Percentiles rank a stretch among this genome's conserved stretches.
phyloP scores from a whole-genome alignment of 768 basidiomycete species.

The Mycena haematopus region DNA sequence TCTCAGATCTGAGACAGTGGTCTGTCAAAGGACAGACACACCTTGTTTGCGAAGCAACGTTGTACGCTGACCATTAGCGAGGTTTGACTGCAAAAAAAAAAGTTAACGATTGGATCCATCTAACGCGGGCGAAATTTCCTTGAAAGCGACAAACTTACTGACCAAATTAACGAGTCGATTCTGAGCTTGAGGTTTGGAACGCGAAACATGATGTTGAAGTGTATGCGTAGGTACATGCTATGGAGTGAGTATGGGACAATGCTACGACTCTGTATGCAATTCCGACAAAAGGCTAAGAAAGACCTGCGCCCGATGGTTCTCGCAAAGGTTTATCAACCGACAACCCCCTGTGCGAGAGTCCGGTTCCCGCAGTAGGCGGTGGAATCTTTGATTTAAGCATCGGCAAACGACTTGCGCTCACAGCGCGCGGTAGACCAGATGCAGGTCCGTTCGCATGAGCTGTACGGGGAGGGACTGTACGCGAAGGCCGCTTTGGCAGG shows the following conservation, averaged over 20 bases:
- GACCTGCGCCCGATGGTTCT: neutral
- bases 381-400: constrained; percentile 30
- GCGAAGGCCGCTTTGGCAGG: constrained; percentile 25
- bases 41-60: neutral
- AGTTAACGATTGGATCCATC: no score
- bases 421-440: constrained; percentile 23
- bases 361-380: neutral
- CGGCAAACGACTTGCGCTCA: constrained; percentile 24
- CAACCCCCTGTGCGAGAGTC: constrained; percentile 20
- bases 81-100: no score
- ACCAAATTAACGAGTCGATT: neutral
- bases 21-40: neutral
- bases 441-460: constrained; percentile 18
- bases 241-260: constrained; percentile 9
- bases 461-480: constrained; percentile 19
- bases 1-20: constrained; percentile 1
- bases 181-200: neutral
- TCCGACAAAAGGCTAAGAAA: constrained; percentile 8
- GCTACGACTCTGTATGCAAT: constrained; percentile 13
- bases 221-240: constrained; percentile 15
- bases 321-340: neutral
- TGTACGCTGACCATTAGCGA: neutral
- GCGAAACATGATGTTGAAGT: neutral
- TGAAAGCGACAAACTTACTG: neutral
- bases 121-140: no score